Evolutionary conservation across 1,139 yeast genomes (phyloP), one percentile per base, ranked within the genome.

Genomic region (Diutina sp.): DNA sequence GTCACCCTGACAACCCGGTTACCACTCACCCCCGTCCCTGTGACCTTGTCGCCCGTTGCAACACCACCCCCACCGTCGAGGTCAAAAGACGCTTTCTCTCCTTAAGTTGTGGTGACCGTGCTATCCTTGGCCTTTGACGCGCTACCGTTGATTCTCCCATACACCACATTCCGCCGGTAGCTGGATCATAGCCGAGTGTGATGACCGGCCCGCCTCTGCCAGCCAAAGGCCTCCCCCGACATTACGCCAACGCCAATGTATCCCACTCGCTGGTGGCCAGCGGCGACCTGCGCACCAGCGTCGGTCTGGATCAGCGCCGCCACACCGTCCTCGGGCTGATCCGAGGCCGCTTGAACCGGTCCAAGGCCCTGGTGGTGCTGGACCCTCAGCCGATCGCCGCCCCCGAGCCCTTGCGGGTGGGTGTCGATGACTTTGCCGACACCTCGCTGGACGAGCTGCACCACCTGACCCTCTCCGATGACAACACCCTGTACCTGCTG

Each of bases 351-450:
- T 38, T 47, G 12, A 29, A 28, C 38, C 51, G 51, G 4, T 47
- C 51, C 11, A 47, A 47, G 21, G 32, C 51, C n/a, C 51, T 47
- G 51, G 38, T 47, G 51, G 51, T 29, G 16, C 51, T 47, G 51
- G 51, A 47, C 12, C 51, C 51, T 29, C 51, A 47, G 8, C 38
- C 35, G 16, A n/a, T 29, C n/a, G 18, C 51, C n/a, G 16, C 6
- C 7, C 21, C 29, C 30, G 51, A 29, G 16, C 51, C 51, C 16
- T 11, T n/a, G 9, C 38, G 16, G n/a, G 38, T 47, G 16, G 29
- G 21, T 5, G 38, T 29, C 38, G 51, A 47, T 12, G 51, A n/a
- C 16, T 47, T 47, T 47, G 51, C 51, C 35, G 51, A 47, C n/a
- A 47, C 51, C 11, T 47, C 51, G 5, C 38, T 29, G 51, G 51